Evolutionary conservation across 106 monocot species (phyloP).

Genomic region (Amphibolis antarctica): DNA sequence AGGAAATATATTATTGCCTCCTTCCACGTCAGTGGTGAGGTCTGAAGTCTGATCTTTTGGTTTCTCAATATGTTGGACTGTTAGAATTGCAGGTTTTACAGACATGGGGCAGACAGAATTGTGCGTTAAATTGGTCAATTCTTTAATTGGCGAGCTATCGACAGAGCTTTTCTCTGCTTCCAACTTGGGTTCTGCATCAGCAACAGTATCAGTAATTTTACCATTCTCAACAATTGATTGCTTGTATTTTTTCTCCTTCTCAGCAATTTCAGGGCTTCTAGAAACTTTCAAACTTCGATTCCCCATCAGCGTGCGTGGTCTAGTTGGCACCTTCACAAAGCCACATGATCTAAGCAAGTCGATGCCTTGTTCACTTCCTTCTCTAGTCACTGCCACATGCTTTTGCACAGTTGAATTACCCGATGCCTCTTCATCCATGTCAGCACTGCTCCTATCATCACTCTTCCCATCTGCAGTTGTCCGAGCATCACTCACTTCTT

Average conservation of each 20-base stretch:
- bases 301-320: constrained; percentile 26
- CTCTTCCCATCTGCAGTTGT: background rate
- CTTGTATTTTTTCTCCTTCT: background rate
- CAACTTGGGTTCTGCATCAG: background rate
- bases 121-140: background rate
- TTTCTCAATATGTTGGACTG: background rate
- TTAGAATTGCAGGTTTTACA: background rate
- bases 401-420: background rate
- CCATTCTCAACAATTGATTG: background rate
- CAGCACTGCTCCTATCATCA: constrained; percentile 9
- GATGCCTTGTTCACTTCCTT: background rate
- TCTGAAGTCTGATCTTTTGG: background rate
- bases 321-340: constrained; percentile 54
- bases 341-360: constrained; percentile 24
- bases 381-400: no score
- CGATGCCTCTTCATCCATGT: constrained; percentile 1
- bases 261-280: background rate
- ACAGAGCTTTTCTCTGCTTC: background rate
- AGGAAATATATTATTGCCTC: background rate
- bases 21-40: background rate
- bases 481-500: constrained; percentile 17
- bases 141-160: background rate
- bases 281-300: constrained; percentile 26
- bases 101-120: background rate
- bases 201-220: constrained; percentile 2